A percentile compares a stretch with the other conserved stretches of the same genome.
Conservation (phyloP, 1,139 yeast species). For the Candida neerlandica region DNA sequence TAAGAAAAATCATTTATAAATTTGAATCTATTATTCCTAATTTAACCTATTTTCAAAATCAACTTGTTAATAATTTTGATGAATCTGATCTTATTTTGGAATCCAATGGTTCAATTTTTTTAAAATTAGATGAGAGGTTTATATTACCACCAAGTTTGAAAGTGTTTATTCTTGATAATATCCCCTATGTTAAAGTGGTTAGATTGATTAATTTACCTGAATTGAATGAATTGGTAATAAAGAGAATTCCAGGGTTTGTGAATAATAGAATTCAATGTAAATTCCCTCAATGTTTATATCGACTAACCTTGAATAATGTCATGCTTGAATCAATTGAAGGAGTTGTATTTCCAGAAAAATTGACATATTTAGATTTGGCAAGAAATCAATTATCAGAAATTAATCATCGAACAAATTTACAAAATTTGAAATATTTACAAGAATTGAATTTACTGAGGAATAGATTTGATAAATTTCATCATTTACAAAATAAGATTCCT, state of each 20-base stretch:
- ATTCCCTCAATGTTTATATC: slow-evolving; percentile 6
- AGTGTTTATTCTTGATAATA: slow-evolving; percentile 9
- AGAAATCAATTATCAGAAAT: slow-evolving; percentile 10
- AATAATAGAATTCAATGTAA: slow-evolving; percentile 4
- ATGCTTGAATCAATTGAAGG: slow-evolving; percentile 9
- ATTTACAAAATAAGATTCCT: slow-evolving; percentile 2
- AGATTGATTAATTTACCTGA: slow-evolving; percentile 8
- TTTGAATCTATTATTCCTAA: slow-evolving; percentile 5
- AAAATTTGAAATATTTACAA: slow-evolving; percentile 5
- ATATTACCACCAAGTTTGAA: slow-evolving; percentile 10
- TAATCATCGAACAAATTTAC: slow-evolving; percentile 7
- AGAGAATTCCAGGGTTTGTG: slow-evolving; percentile 12
- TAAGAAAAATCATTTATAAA: slow-evolving; percentile 5
- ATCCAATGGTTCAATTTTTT: background rate
- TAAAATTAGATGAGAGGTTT: slow-evolving; percentile 8
- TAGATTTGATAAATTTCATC: slow-evolving; percentile 7
- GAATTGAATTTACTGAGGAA: slow-evolving; percentile 12
- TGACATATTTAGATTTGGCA: slow-evolving; percentile 12
- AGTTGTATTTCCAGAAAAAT: slow-evolving; percentile 10
- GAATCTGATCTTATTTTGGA: background rate
- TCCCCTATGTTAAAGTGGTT: slow-evolving; percentile 9
- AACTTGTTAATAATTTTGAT: background rate
- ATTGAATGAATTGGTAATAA: slow-evolving; percentile 10
- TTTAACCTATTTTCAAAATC: slow-evolving; percentile 5
- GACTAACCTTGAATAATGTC: slow-evolving; percentile 10